These are phyloP conservation scores for Lasiodiplodia theobromae DNA, from an alignment of 2,329 filamentous ascomycete species.

Conservation along the genomic window DNA sequence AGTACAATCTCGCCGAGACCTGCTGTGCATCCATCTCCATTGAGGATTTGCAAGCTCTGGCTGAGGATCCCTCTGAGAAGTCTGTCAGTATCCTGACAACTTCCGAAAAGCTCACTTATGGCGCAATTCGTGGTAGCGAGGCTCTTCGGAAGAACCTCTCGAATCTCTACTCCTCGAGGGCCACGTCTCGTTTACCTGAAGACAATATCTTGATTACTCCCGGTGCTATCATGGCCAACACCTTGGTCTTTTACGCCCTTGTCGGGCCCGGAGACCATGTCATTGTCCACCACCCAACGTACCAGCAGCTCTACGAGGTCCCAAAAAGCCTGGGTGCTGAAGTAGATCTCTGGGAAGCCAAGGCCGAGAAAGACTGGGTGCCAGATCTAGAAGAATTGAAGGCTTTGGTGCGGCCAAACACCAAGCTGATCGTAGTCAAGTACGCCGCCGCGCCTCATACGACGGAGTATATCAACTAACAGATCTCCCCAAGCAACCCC, in stretches of 20 bases:
- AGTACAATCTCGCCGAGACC: conserved; percentile 79
- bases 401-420: conserved; percentile 69
- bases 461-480: conserved; percentile 3
- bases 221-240: conserved; percentile 86
- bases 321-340: conserved; percentile 77
- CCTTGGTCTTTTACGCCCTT: conserved; percentile 76
- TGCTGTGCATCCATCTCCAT: conserved; percentile 75
- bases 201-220: conserved; percentile 78
- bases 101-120: conserved; percentile 72
- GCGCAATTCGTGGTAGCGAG: conserved; percentile 72
- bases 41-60: conserved; percentile 60
- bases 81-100: conserved; percentile 52
- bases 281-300: conserved; percentile 85
- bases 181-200: conserved; percentile 48
- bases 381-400: conserved; percentile 72
- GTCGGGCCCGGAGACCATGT: conserved; percentile 80
- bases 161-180: conserved; percentile 67
- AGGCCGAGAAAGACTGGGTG: conserved; percentile 69
- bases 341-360: conserved; percentile 78
- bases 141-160: conserved; percentile 70
- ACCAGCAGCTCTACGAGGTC: conserved; percentile 82
- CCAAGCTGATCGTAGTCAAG: conserved; percentile 74
- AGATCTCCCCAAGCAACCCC: conserved; percentile 67
- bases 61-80: conserved; percentile 51
- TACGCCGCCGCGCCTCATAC: conserved; percentile 32